A percentile compares a stretch with the other conserved stretches of the same genome.
Evolutionary conservation across 225 moss, liverwort and hornwort genomes (phyloP).

Genomic region (Antitrichia curtipendula): DNA sequence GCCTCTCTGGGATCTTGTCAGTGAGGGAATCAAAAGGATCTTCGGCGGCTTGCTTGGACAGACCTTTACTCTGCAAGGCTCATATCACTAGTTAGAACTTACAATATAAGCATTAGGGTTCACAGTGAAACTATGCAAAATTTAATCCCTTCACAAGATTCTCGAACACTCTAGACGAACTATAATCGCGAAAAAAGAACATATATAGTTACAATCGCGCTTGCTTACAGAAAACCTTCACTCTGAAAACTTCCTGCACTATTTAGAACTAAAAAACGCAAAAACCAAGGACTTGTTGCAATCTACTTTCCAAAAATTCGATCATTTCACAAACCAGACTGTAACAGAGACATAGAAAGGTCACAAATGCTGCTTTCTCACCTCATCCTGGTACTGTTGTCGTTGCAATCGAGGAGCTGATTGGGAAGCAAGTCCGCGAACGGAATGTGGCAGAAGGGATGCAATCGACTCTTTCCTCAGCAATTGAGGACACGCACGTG

Average conservation of each 20-base stretch:
- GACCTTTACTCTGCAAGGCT: constrained; percentile 24
- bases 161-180: neutral
- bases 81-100: neutral
- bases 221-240: neutral
- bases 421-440: constrained; percentile 28
- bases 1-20: constrained; percentile 92
- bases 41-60: constrained; percentile 45
- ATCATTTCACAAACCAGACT: neutral
- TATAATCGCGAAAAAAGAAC: neutral
- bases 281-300: neutral
- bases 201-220: neutral
- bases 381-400: constrained; percentile 18
- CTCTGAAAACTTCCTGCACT: neutral
- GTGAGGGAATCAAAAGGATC: constrained; percentile 92
- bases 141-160: neutral
- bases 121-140: neutral
- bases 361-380: neutral
- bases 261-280: neutral
- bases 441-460: constrained; percentile 21
- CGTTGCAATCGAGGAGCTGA: constrained; percentile 17
- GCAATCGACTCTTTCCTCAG: constrained; percentile 2
- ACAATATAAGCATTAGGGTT: neutral
- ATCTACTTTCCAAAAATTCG: neutral
- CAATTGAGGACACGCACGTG: neutral
- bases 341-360: neutral